Conservation (phyloP, 768 basidiomycete genomes). For the Leccinum sublutescens region DNA sequence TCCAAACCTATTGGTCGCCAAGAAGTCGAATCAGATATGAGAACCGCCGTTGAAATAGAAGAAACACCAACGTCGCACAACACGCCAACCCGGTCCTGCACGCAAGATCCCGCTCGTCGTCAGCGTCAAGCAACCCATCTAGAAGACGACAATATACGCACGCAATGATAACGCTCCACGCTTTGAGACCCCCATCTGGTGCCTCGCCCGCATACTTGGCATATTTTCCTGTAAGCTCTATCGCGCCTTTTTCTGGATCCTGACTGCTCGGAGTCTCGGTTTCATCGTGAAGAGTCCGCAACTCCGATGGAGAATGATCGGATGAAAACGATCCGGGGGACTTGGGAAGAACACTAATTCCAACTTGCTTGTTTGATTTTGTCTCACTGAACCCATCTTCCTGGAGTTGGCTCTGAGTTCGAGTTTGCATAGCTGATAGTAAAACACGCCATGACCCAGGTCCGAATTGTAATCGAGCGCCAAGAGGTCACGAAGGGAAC, state of each 20-base stretch:
- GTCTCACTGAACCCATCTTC: background rate
- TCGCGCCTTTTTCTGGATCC: slow-evolving; percentile 9
- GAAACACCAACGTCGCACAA: slow-evolving; percentile 39
- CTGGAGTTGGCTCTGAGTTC: background rate
- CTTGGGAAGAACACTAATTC: too few relatives aligned
- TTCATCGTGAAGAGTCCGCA: slow-evolving; percentile 15
- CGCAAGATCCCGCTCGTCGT: background rate
- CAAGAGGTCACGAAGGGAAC: background rate
- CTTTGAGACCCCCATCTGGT: slow-evolving; percentile 34
- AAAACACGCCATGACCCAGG: background rate
- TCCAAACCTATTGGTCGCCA: slow-evolving; percentile 47
- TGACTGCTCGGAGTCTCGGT: background rate
- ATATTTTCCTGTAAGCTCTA: slow-evolving; percentile 10
- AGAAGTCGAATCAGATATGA: background rate
- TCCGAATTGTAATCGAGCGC: background rate
- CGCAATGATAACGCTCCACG: slow-evolving; percentile 32
- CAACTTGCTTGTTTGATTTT: background rate
- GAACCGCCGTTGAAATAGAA: background rate
- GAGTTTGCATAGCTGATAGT: background rate
- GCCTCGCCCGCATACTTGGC: slow-evolving; percentile 22
- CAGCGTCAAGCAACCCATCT: background rate
- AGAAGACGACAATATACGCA: slow-evolving; percentile 6
- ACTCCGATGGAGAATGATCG: background rate
- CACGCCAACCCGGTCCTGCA: slow-evolving; percentile 26
- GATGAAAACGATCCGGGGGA: background rate